Evolutionary conservation across 179 eudicot species (phyloP), one percentile per base, ranked within the genome.

Genomic region (Gypsophila paniculata): DNA sequence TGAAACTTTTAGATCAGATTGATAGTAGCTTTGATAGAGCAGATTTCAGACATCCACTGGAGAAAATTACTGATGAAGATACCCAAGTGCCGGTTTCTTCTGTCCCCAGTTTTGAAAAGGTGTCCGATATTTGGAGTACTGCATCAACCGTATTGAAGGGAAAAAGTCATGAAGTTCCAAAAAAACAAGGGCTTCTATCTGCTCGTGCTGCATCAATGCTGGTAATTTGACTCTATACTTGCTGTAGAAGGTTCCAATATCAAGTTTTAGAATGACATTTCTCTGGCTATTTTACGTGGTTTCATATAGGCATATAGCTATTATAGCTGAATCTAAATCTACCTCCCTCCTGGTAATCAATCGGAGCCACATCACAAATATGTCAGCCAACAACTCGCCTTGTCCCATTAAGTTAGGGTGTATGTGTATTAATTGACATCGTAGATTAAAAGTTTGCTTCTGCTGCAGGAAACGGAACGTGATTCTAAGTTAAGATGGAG

Each of bases 201-300:
- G 74, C 78, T 39, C 97, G 98, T 65, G 97, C 98, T 39, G 90
- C 96, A 38, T 93, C 98, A 21, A 93, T 93, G 98, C 88, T 93
- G 93, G 98, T 93, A 84, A 80, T 62, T 38, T 60, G 23, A 54
- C 61, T 5, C n/a, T 18, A 51, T 13, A 29, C 60, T 68, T 68
- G 25, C 61, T 29, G 72, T 68, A 32, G 25, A 14, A 22, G 59
- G 60, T 13, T 22, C 26, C 25, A 19, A 2, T 55, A 6, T 21
- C 25, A 21, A 52, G 12, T 19, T 21, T 19, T 1, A n/a, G 26
- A 55, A 55, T 19, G 10, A 55, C 52, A 46, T 1, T 55, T 22
- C 8, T 55, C 7, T 55, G 57, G 57, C 21, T 52, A 52, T 52
- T 36, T 52, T 0, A 52, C n/a, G 18, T 52, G 22, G 22, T 52